Evolutionary conservation across 2,329 filamentous ascomycete species (phyloP), one percentile per base, ranked within the genome.

Genomic region (Trichoderma citrinoviride): DNA sequence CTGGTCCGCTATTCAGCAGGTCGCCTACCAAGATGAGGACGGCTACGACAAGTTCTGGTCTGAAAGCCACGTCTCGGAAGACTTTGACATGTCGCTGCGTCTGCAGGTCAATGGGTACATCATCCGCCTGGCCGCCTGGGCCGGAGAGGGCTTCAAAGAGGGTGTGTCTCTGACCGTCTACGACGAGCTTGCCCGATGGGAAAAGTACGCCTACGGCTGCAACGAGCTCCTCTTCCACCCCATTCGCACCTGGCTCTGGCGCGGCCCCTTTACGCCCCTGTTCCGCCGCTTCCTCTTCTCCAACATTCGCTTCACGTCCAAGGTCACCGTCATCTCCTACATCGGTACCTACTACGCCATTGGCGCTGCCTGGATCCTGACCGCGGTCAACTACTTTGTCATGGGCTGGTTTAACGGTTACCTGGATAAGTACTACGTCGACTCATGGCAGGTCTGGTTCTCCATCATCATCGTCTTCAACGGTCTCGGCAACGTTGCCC

Each of bases 171-270:
- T 94, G 64, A 94, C 91, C 0, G 90, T 94, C 10, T 93, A 94
- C 73, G 91, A 94, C 76, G 91, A 94, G 76, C 82, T 94, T 66
- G 89, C 90, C 2, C 88, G 91, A 65, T 94, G 91, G 91, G 91
- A 94, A 73, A 94, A 94, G 77, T 93, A 93, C 74, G 91, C 91
- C 3, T 93, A 92, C 71, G 90, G 91, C 43, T 93, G 91, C 77
- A 91, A 90, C 75, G 91, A 93, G 78, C 81, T 94, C 65, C 82
- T 94, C 65, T 94, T 95, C 80, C 85, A 94, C 73, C 91, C 91
- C 3, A 80, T 94, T 66, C 84, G 85, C 66, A 87, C 86, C 70
- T 94, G 91, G 91, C 75, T 87, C 50, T 87, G 83, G 73, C 85
- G 83, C 17, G 91, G 91, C 0, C 91, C 91, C 29, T 91, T 94